phyloP scores from a whole-genome alignment of 768 basidiomycete genomes.

The Tephrocybe sp. region DNA sequence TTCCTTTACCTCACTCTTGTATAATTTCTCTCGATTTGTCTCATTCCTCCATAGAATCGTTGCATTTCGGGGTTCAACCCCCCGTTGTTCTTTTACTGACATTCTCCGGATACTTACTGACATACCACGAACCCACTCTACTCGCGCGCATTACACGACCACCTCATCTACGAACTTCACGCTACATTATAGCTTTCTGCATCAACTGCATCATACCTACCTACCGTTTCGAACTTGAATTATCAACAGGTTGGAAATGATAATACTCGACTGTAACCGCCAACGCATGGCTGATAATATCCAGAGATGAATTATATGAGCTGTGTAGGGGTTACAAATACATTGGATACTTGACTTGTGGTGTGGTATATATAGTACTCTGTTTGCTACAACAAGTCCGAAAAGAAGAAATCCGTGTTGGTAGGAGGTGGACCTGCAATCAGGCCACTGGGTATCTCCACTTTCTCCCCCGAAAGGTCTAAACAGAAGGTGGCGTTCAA shows the following conservation, averaged over 20 bases:
- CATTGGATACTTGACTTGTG: neutral
- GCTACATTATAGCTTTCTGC: constrained; percentile 34
- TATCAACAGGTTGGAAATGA: neutral
- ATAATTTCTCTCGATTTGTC: constrained; percentile 24
- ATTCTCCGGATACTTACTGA: constrained; percentile 25
- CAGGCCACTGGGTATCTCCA: constrained; percentile 84
- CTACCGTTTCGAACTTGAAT: constrained; percentile 10
- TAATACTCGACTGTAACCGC: too few relatives aligned
- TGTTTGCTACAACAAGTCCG: constrained; percentile 48
- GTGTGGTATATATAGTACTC: neutral
- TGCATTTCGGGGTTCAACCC: constrained; percentile 77
- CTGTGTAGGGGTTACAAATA: neutral
- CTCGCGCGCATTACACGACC: constrained; percentile 12
- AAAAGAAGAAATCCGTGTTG: constrained; percentile 86
- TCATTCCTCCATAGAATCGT: constrained; percentile 15
- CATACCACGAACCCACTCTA: constrained; percentile 18
- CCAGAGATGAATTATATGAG: constrained; percentile 4
- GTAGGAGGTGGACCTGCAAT: constrained; percentile 76
- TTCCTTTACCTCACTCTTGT: constrained; percentile 20
- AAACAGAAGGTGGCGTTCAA: constrained; percentile 7
- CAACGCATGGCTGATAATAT: constrained; percentile 15
- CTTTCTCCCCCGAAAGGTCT: constrained; percentile 89
- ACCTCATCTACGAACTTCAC: constrained; percentile 10
- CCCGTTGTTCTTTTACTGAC: constrained; percentile 58
- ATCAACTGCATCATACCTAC: constrained; percentile 58